These are phyloP conservation scores for Schwanniomyces etchellsii DNA, from an alignment of 1,139 yeast species.

Conservation along the genomic window DNA sequence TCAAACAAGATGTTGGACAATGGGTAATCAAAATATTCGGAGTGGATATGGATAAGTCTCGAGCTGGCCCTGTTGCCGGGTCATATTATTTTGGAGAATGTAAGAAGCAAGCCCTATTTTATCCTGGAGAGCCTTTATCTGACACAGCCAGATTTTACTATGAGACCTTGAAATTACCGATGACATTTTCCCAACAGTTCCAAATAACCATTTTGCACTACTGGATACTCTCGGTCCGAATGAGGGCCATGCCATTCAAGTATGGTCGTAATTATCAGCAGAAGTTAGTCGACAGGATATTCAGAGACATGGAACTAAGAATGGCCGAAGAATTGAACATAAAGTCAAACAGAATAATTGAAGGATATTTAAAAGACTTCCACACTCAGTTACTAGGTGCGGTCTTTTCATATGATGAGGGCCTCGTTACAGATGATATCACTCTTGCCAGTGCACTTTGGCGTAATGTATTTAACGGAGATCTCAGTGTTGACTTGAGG, in stretches of 20 bases:
- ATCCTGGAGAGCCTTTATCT: constrained; percentile 62
- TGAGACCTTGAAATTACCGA: constrained; percentile 74
- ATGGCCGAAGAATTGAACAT: constrained; percentile 83
- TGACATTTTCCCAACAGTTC: constrained; percentile 90
- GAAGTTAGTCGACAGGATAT: constrained; percentile 81
- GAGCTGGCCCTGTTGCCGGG: constrained; percentile 95
- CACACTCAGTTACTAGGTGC: constrained; percentile 87
- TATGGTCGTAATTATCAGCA: constrained; percentile 89
- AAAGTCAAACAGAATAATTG: constrained; percentile 76
- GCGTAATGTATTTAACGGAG: constrained; percentile 88
- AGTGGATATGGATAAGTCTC: constrained; percentile 84
- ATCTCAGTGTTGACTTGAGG: constrained; percentile 73
- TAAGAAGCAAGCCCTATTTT: constrained; percentile 75
- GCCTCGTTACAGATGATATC: constrained; percentile 74
- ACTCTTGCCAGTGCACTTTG: constrained; percentile 84
- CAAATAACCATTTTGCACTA: constrained; percentile 86
- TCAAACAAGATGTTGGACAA: constrained; percentile 74
- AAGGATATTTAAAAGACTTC: constrained; percentile 82
- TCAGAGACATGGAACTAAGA: constrained; percentile 83
- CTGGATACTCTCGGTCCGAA: constrained; percentile 90
- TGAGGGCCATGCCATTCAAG: constrained; percentile 93
- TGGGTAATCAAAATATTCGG: constrained; percentile 58
- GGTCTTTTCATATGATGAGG: constrained; percentile 90
- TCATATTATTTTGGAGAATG: constrained; percentile 82
- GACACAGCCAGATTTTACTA: constrained; percentile 68